Base-by-base conservation (phyloP, 176 grass and related monocot genomes). In the Dendrocalamus sinicus region DNA sequence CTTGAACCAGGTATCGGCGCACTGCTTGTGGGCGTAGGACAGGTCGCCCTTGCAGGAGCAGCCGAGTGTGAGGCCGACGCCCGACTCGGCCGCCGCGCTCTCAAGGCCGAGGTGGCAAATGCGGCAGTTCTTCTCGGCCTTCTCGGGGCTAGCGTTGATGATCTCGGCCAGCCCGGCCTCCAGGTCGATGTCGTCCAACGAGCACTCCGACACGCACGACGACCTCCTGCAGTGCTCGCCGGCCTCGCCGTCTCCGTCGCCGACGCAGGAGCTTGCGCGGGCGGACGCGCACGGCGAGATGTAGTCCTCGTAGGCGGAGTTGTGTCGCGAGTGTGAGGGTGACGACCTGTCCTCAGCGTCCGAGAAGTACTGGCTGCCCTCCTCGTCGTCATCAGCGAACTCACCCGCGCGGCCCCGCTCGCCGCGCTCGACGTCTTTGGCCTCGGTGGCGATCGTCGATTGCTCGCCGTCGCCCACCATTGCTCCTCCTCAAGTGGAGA, bases 41-140 rank as follows among this genome's bases (percentile, higher is more conserved):
- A 99, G 83, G 89, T 99, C 94, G 73, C 93, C 92, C 79, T 99
- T 99, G 89, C 97, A 99, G 54, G 97, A 99, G 88, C 94, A 99
- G 67, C 97, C 97, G 57, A 96, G 90, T 30, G 90, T 87, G 54
- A 99, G 94, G 72, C 91, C 86, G 53, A 76, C 52, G 45, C 93
- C 90, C 5, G 89, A 94, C 11, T 93, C 97, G 1, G 87, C 65
- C 14, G 89, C 88, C 0, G 72, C 65, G 58, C 67, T 88, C 85
- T 96, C 97, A 54, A 96, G 89, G 81, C 92, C 88, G 17, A 99
- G 92, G 90, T 99, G 94, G 85, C 97, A 99, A 85, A 99, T 99
- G 88, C 97, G 88, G 79, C 97, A 99, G 90, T 89, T 93, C 79
- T 39, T 73, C 79, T 99, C 92, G 45, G 66, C 62, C 83, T 94